Conservation (phyloP, 208 protist genomes). For the Trypanosoma platydactyli region DNA sequence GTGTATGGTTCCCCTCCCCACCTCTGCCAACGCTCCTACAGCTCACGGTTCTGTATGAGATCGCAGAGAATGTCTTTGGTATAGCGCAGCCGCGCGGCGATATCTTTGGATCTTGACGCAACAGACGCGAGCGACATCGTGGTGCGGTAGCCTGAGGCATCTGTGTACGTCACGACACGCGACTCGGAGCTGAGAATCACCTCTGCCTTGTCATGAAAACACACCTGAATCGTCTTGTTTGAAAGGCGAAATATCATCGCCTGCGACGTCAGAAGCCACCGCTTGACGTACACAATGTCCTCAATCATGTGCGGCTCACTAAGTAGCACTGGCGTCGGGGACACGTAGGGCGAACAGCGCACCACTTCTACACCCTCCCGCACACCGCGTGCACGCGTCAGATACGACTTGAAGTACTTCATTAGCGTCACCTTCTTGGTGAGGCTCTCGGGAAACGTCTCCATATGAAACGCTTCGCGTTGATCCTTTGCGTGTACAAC, state of each 20-base stretch:
- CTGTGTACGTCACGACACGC: slow-evolving; percentile 87
- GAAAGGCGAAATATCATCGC: slow-evolving; percentile 96
- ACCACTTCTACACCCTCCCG: slow-evolving; percentile 64
- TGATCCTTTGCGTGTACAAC: slow-evolving; percentile 72
- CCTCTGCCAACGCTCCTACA: slow-evolving; percentile 12
- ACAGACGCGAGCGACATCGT: slow-evolving; percentile 26
- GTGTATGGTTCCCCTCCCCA: too few relatives aligned
- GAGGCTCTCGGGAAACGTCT: slow-evolving; percentile 75
- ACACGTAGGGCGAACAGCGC: slow-evolving; percentile 51
- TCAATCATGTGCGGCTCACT: slow-evolving; percentile 53
- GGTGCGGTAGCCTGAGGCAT: slow-evolving; percentile 25
- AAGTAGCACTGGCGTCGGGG: slow-evolving; percentile 30
- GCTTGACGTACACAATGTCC: slow-evolving; percentile 94
- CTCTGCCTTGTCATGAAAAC: slow-evolving; percentile 93
- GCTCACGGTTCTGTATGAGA: slow-evolving; percentile 40
- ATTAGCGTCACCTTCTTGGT: slow-evolving; percentile 97
- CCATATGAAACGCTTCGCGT: slow-evolving; percentile 71
- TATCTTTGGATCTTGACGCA: slow-evolving; percentile 28
- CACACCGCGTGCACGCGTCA: slow-evolving; percentile 42
- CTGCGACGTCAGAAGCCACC: slow-evolving; percentile 92
- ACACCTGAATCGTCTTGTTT: slow-evolving; percentile 95
- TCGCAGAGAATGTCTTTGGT: slow-evolving; percentile 44
- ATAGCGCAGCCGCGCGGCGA: slow-evolving; percentile 32
- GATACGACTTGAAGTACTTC: slow-evolving; percentile 94
- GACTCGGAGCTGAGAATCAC: slow-evolving; percentile 91